Base-by-base conservation (phyloP, 345 rosid species). In the Eucalyptus pumila region DNA sequence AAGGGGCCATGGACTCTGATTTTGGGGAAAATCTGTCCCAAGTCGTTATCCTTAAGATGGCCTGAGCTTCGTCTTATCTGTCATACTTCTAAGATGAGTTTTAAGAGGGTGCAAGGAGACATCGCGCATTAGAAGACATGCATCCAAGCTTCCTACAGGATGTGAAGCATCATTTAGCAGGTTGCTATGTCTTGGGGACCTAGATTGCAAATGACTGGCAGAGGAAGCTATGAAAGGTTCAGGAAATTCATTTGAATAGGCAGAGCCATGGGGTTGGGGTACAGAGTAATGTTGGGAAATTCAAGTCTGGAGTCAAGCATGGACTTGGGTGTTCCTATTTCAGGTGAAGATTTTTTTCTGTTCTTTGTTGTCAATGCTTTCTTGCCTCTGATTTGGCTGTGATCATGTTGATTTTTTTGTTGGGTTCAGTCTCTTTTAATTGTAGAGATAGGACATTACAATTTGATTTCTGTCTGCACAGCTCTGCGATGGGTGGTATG, bases 281-380 rank as follows among this genome's bases (percentile, higher is more conserved):
- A 14, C 98, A 97, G 91, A 92, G 95, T 65, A 95, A 91, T 62
- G 91, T 93, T 47, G 99, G 98, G 15, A 94, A 94, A 86, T 98
- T 98, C 93, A 94, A 95, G 91, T 94, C 89, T 48, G 99, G 96
- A 49, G 96, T 96, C 76, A 98, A 97, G 88, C 99, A 98, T 90
- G 97, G 99, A 86, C 94, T 95, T 91, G 99, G 99, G 27, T 94
- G 91, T 91, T 97, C 96, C 94, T 95, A 96, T 93, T 98, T 97
- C 95, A 95, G 99, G 99, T 97, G 88, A 56, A 49, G 5, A 45
- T 80, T 27, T 10, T 15, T 51, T 50, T 52, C 14, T 30, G 23
- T 1, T 3, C 11, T 47, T 37, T 88, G n/a, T 10, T 32, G 9
- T 8, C 37, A 80, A 30, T 58, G 44, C 34, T 80, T 80, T 23